Evolutionary conservation across 306 rosid species (phyloP).

Genomic region (Castanea mollissima): DNA sequence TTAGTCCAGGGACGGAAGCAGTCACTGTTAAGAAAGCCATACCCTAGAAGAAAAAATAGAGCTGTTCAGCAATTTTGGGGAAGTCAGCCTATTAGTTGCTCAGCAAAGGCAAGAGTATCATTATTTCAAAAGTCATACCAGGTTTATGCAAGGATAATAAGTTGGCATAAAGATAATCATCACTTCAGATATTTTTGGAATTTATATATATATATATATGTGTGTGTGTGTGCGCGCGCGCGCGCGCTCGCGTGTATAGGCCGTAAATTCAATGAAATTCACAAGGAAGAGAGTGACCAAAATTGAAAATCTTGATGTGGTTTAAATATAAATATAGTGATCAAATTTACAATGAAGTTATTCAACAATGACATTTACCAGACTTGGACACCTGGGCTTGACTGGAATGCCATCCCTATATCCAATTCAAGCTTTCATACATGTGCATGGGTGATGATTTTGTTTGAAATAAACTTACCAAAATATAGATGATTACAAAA

Average conservation of each 20-base stretch:
- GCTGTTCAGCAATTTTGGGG: neutral
- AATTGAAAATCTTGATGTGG: neutral
- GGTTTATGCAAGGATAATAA: neutral
- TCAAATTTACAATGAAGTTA: neutral
- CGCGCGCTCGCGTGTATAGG: neutral
- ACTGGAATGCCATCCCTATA: neutral
- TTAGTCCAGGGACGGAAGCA: slow-evolving; percentile 57
- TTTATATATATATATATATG: too few relatives aligned
- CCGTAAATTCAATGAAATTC: neutral
- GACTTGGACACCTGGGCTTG: neutral
- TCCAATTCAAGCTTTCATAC: neutral
- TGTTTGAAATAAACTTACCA: slow-evolving; percentile 48
- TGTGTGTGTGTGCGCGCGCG: too few relatives aligned
- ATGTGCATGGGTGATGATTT: neutral
- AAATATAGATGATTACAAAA: slow-evolving; percentile 59
- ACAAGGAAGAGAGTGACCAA: neutral
- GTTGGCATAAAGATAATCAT: too few relatives aligned
- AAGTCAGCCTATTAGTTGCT: neutral
- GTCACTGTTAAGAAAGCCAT: slow-evolving; percentile 64
- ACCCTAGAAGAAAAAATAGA: slow-evolving; percentile 34
- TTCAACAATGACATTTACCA: neutral
- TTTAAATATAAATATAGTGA: neutral
- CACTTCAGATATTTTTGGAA: too few relatives aligned
- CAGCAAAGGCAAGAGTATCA: too few relatives aligned
- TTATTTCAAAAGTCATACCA: too few relatives aligned